Conservation (phyloP, 2,329 filamentous ascomycete genomes). For the Hypoxylon sp. region DNA sequence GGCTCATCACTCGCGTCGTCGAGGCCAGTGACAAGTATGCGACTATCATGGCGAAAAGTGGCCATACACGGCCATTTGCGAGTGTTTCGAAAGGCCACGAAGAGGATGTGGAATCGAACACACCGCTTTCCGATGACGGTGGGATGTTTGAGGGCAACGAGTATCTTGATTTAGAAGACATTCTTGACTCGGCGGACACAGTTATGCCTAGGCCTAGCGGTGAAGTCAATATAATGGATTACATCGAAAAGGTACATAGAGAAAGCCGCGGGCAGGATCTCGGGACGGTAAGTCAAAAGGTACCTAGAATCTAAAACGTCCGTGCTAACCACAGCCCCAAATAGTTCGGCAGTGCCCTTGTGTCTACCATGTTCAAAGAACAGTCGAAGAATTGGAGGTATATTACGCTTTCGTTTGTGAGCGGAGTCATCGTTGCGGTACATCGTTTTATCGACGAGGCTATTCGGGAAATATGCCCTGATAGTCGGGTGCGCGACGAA, state of each 20-base stretch:
- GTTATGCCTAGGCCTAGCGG: constrained; percentile 35
- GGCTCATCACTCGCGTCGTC: constrained; percentile 49
- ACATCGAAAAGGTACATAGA: constrained; percentile 58
- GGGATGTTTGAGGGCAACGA: not conserved
- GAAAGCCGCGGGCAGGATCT: constrained; percentile 58
- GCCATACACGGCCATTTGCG: constrained; percentile 47
- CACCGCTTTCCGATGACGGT: not conserved
- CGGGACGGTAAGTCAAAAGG: constrained; percentile 50
- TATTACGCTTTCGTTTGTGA: constrained; percentile 59
- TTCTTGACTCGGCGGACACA: constrained; percentile 43
- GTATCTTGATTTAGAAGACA: constrained; percentile 45
- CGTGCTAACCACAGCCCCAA: not conserved
- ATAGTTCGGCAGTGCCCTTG: constrained; percentile 46
- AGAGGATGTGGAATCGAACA: not conserved
- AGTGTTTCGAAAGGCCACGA: constrained; percentile 1
- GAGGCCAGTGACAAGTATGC: constrained; percentile 44
- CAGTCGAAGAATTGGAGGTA: constrained; percentile 62
- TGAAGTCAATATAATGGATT: constrained; percentile 54
- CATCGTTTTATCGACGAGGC: constrained; percentile 59
- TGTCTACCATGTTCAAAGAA: constrained; percentile 58
- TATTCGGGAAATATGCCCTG: constrained; percentile 56
- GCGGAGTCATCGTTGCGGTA: constrained; percentile 56
- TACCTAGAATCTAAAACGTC: not conserved
- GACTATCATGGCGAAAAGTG: constrained; percentile 41
- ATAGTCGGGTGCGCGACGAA: constrained; percentile 54